These are phyloP conservation scores for Alternaria viburni DNA, from an alignment of 2,329 filamentous ascomycete species.

Conservation along the genomic window DNA sequence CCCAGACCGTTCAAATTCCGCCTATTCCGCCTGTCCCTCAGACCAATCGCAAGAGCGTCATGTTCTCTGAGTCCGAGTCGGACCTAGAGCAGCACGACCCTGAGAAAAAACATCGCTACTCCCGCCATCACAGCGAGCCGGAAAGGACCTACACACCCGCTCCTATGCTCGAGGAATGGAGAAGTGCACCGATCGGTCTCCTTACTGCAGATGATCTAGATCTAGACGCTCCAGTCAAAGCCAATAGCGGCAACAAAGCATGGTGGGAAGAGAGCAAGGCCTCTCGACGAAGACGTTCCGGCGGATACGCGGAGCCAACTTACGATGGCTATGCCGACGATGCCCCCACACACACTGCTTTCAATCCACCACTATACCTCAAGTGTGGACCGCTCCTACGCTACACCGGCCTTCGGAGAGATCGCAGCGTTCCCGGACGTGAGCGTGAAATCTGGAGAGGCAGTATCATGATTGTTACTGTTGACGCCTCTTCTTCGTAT, in stretches of 20 bases:
- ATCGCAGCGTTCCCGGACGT: conserved; percentile 52
- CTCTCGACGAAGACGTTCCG: conserved; percentile 48
- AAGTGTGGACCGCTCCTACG: conserved; percentile 90
- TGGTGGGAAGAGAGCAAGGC: conserved; percentile 77
- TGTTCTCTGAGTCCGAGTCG: conserved; percentile 43
- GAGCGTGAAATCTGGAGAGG: conserved; percentile 89
- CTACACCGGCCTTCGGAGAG: conserved; percentile 80
- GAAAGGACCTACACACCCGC: conserved; percentile 63
- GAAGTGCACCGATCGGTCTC: conserved; percentile 46
- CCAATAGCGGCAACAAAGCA: conserved; percentile 50
- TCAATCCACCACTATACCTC: conserved; percentile 82
- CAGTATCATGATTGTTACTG: conserved; percentile 93
- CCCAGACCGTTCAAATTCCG: not conserved
- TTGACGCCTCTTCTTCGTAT: conserved; percentile 83
- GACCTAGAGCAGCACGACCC: conserved; percentile 27
- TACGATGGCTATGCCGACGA: conserved; percentile 74
- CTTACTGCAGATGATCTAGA: conserved; percentile 54
- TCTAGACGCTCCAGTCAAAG: conserved; percentile 42
- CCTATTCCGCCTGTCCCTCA: conserved; percentile 35
- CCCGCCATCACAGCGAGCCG: conserved; percentile 51
- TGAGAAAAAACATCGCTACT: conserved; percentile 41
- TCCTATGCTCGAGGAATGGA: conserved; percentile 65
- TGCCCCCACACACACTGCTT: conserved; percentile 69
- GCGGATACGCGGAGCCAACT: conserved; percentile 51
- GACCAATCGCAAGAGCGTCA: conserved; percentile 49